Base-by-base conservation (phyloP, 495 filamentous ascomycete species). In the Annulohypoxylon maeteangense region DNA sequence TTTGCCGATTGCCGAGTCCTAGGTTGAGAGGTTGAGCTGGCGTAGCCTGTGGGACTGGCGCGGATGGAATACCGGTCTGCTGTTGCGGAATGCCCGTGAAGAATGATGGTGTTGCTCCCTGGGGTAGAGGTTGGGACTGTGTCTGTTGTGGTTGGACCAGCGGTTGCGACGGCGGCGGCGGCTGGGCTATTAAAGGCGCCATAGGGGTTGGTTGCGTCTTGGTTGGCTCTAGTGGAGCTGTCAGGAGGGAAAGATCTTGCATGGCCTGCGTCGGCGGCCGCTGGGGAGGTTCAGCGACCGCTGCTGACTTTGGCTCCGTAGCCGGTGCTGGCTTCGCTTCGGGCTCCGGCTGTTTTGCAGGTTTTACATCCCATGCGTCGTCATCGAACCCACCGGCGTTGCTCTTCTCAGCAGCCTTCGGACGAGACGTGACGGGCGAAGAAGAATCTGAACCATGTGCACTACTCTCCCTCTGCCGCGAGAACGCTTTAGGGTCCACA, bases 321-420 rank as follows among this genome's bases (percentile, higher is more conserved):
- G 53, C 34, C 2, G 76, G 74, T 5, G 78, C 25, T 53, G 75
- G 65, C 68, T 78, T 73, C 40, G 55, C 51, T 56, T 75, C 68
- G n/a, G 79, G 72, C 38, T 76, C 74, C 53, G 79, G 76, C 68
- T 89, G 87, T 78, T 89, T 92, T n/a, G 92, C 85, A n/a, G 94
- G 92, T 82, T 98, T 98, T 7, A 95, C 90, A 75, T 94, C 92
- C 95, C 95, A 99, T 27, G 96, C 96, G 83, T 98, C 93, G 74
- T 99, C 96, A 44, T 99, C 95, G 68, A 99, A 98, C 20, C 93
- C 93, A 59, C 84, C 48, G 54, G 83, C 40, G 36, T 80, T 62
- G 83, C 83, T 48, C 44, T 89, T 89, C 42, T 86, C 84, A 3
- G 84, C 68, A 34, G 85, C 75, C 34, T 82, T 74, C 25, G 80